These are phyloP conservation scores for Acanthamoeba sp. DNA, from an alignment of 208 protist species.

Conservation along the genomic window DNA sequence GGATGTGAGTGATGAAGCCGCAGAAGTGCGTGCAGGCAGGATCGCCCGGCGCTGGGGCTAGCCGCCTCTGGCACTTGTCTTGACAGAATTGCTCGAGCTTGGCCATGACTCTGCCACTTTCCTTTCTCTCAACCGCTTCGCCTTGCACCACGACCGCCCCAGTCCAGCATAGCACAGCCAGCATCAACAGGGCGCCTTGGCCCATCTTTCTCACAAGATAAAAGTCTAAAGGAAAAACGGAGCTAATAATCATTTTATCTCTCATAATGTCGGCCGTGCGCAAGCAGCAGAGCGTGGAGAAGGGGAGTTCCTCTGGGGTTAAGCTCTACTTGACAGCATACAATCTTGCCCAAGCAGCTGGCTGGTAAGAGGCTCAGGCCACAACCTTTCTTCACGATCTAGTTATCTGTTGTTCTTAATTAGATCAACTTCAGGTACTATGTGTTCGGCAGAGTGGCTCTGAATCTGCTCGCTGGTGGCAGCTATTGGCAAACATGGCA, in stretches of 20 bases:
- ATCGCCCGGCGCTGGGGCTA: neutral
- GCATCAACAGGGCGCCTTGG: neutral
- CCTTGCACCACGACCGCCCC: neutral
- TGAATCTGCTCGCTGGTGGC: neutral
- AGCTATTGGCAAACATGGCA: neutral
- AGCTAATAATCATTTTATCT: too few species aligned
- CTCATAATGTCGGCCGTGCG: neutral
- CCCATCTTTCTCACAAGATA: too few species aligned
- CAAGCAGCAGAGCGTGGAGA: neutral
- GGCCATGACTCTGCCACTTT: neutral
- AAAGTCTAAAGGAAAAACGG: too few species aligned
- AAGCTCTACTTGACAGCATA: conserved; percentile 42
- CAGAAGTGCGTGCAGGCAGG: neutral
- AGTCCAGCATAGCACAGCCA: neutral
- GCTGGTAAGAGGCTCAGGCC: neutral
- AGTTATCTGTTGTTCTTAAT: neutral
- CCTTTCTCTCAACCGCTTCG: neutral
- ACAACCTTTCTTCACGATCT: neutral
- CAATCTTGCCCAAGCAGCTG: neutral
- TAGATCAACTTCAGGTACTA: neutral
- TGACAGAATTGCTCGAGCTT: neutral
- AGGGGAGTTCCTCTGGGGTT: neutral
- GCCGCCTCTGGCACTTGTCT: neutral
- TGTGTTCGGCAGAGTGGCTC: neutral
- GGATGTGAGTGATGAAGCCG: neutral